Base-by-base conservation (phyloP, 768 basidiomycete genomes). In the Mycena amicta region DNA sequence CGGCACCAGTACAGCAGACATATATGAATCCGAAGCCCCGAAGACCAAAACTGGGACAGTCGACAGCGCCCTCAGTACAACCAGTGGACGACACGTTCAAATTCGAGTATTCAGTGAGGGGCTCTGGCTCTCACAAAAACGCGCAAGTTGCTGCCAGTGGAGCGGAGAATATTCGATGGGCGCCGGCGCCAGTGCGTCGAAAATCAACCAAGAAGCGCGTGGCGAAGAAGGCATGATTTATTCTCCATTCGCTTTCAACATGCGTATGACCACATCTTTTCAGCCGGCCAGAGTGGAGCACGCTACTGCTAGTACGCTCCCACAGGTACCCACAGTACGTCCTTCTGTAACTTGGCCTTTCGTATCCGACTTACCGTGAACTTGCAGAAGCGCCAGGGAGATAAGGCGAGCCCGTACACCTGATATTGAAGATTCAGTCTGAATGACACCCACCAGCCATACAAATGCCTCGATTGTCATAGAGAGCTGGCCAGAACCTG, bases 401-500 rank as follows among this genome's bases (percentile, higher is more conserved):
- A 8, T 8, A 37, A 37, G 33, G 33, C 18, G 33, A 37, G 18
- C 18, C 18, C 18, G 33, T 37, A 8, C 11, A 37, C 33, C 33
- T n/a, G n/a, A n/a, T n/a, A n/a, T n/a, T 18, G 33, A 37, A 37
- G 18, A 37, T 8, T 8, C 33, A 8, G 18, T 37, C 33, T 37
- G 33, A 37, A 8, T 8, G 18, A 37, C 18, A 8, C 11, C 18
- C 33, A 8, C 11, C 33, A 37, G 33, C 33, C 33, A 37, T 37
- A 8, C 33, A 37, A 37, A 37, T 37, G 33, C 18, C 18, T 8
- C 11, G 33, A 37, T 18, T 37, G 33, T 18, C 86, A 70, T 98
- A 94, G 87, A 98, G 96, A 1, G 90, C 86, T 72, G 93, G 61
- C 92, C 93, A 5, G 90, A 92, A 67, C 83, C 93, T 93, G 67